Evolutionary conservation across 805 yeast genomes (phyloP).

Genomic region (Priceomyces carsonii): DNA sequence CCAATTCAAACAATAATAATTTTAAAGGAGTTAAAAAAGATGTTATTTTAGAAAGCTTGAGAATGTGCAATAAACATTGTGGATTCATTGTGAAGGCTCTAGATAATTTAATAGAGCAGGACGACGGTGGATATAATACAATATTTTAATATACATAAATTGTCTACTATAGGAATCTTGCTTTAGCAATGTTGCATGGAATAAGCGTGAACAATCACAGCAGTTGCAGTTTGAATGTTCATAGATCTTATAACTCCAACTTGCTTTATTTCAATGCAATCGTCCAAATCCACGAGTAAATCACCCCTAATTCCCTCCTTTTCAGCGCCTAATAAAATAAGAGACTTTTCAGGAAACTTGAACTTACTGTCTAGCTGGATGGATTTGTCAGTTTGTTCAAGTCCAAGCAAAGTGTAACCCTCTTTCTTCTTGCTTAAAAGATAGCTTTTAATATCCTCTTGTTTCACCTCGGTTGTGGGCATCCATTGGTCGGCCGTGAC

Average conservation of each 20-base stretch:
- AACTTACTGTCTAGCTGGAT: constrained; percentile 62
- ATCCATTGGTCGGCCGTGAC: constrained; percentile 95
- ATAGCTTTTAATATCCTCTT: constrained; percentile 52
- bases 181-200: constrained; percentile 61
- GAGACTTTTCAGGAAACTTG: constrained; percentile 75
- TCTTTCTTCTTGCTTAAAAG: constrained; percentile 62
- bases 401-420: constrained; percentile 85
- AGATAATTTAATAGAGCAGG: constrained; percentile 45
- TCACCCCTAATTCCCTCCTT: constrained; percentile 91
- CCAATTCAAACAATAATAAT: constrained; percentile 41
- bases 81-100: constrained; percentile 59
- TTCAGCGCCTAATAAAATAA: constrained; percentile 81
- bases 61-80: constrained; percentile 62
- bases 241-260: constrained; percentile 90
- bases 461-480: constrained; percentile 82
- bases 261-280: constrained; percentile 89
- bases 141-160: constrained; percentile 18
- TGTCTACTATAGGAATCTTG: constrained; percentile 5
- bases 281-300: constrained; percentile 74
- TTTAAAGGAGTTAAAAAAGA: constrained; percentile 57
- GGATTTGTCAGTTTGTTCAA: constrained; percentile 93
- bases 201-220: constrained; percentile 90
- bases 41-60: constrained; percentile 53
- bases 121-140: constrained; percentile 32
- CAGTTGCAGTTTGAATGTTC: constrained; percentile 97